These are phyloP conservation scores for Micractinium sp. DNA, from an alignment of 139 green algal genomes.

Conservation along the genomic window DNA sequence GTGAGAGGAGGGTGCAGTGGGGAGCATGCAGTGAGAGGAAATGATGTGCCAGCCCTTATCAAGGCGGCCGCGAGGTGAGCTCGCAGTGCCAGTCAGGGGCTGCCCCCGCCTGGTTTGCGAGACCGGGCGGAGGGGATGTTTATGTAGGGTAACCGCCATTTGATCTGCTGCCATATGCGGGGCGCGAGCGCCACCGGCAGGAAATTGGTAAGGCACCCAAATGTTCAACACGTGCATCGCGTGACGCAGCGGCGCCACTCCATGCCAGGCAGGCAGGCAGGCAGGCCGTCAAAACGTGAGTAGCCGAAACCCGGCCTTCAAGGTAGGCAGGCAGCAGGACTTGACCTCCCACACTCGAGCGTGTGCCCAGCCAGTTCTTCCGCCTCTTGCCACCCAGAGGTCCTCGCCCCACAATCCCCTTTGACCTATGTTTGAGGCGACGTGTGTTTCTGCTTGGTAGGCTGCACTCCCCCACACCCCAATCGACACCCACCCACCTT, in stretches of 20 bases:
- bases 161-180: constrained; percentile 67
- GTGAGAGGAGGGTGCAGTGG: not conserved
- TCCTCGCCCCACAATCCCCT: too few species aligned
- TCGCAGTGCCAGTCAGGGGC: constrained; percentile 5
- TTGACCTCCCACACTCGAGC: too few species aligned
- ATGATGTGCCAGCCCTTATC: constrained; percentile 8
- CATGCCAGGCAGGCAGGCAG: too few species aligned
- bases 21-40: not conserved
- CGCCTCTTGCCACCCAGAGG: not conserved
- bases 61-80: not conserved
- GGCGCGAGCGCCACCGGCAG: constrained; percentile 47
- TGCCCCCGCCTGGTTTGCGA: not conserved
- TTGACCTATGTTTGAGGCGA: too few species aligned
- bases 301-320: too few species aligned
- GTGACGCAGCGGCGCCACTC: not conserved
- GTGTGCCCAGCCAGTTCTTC: too few species aligned
- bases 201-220: constrained; percentile 82
- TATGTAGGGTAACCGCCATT: constrained; percentile 74
- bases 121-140: not conserved
- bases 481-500: constrained; percentile 70
- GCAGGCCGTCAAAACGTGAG: too few species aligned
- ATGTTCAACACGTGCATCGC: not conserved
- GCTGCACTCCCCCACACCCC: too few species aligned
- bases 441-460: too few species aligned
- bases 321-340: too few species aligned